Percentiles rank a stretch among this genome's conserved stretches.
These are phyloP conservation scores for Botrytis medusae DNA, from an alignment of 2,329 filamentous ascomycete species.

Conservation along the genomic window DNA sequence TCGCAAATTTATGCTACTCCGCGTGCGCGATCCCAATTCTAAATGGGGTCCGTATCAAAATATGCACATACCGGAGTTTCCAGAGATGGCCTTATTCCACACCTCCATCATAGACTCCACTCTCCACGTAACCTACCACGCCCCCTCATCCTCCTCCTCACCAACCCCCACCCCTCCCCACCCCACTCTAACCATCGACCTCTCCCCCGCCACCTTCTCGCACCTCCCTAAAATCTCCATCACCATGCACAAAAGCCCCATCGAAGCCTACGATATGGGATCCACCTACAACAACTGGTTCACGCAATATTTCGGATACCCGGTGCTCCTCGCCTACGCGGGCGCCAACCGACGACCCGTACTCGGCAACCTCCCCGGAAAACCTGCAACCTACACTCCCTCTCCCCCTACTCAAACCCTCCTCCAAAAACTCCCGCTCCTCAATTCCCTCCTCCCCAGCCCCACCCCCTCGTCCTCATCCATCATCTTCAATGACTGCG, in stretches of 20 bases:
- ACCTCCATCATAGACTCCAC: slow-evolving; percentile 50
- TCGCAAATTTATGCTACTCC: slow-evolving; percentile 69
- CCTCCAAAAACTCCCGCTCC: slow-evolving; percentile 29
- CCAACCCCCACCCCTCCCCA: slow-evolving; percentile 17
- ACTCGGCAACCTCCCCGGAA: slow-evolving; percentile 48
- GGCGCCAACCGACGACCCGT: slow-evolving; percentile 60
- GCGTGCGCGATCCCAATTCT: slow-evolving; percentile 42
- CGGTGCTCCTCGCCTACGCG: slow-evolving; percentile 62
- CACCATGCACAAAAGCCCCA: slow-evolving; percentile 58
- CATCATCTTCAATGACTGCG: slow-evolving; percentile 71
- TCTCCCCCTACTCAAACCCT: slow-evolving; percentile 22
- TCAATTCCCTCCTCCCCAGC: slow-evolving; percentile 26
- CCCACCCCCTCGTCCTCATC: slow-evolving; percentile 29
- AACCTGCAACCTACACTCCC: slow-evolving; percentile 27
- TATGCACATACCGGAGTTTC: slow-evolving; percentile 58
- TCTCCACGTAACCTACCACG: slow-evolving; percentile 46
- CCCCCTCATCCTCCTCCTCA: slow-evolving; percentile 27
- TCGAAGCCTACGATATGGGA: slow-evolving; percentile 64
- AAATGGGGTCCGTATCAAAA: slow-evolving; percentile 48
- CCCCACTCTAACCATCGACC: slow-evolving; percentile 52
- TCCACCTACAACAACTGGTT: slow-evolving; percentile 64
- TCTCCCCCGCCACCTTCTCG: slow-evolving; percentile 50
- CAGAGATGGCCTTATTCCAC: slow-evolving; percentile 63
- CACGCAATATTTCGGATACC: slow-evolving; percentile 62
- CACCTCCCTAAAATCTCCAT: slow-evolving; percentile 51